Base-by-base conservation (phyloP, 2,329 filamentous ascomycete genomes). In the Arthrobotrys pseudoclavata region DNA sequence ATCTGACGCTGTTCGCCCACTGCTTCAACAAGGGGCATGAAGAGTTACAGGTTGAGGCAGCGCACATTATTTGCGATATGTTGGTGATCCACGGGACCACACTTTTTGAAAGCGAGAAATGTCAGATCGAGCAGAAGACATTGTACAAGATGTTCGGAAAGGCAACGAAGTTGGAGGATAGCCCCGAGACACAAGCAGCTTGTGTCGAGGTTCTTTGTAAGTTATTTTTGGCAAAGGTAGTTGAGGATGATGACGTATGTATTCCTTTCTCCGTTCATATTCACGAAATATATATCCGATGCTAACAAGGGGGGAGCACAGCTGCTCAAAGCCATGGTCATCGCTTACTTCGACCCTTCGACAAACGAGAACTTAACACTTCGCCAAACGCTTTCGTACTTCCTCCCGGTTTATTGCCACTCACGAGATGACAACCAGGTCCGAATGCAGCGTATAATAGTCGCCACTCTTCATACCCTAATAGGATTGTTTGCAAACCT, bases 11-110 rank as follows among this genome's bases (percentile, higher is more conserved):
- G 2, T 99, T 99, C 84, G 92, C 97, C 83, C 94, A 97, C 83
- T 97, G 97, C 86, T 97, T 96, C 85, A 92, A 87, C 84, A 97
- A 97, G 85, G 96, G 96, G 0, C 94, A 97, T 82, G 90, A 96
- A 9, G 90, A 91, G 0, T 87, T 99, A 45, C 95, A 98, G 83
- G 92, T 95, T 62, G 97, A 94, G 7, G 92, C 94, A 0, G 85
- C 98, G 34, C 93, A 98, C 79, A 96, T 97, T 79, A 88, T 99
- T 34, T 94, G 93, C 9, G 96, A 99, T 83, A 95, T 98, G 80
- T 87, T 98, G 60, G 94, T 94, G 66, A 92, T 94, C 0, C 93
- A 98, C 82, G 94, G 93, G 13, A 89, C 92, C 0, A 88, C 97
- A 75, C 88, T 97, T 15, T 86, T 93, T 3, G 87, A 89, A 1